phyloP scores from a whole-genome alignment of 345 rosid genomes.

The Salix viminalis region DNA sequence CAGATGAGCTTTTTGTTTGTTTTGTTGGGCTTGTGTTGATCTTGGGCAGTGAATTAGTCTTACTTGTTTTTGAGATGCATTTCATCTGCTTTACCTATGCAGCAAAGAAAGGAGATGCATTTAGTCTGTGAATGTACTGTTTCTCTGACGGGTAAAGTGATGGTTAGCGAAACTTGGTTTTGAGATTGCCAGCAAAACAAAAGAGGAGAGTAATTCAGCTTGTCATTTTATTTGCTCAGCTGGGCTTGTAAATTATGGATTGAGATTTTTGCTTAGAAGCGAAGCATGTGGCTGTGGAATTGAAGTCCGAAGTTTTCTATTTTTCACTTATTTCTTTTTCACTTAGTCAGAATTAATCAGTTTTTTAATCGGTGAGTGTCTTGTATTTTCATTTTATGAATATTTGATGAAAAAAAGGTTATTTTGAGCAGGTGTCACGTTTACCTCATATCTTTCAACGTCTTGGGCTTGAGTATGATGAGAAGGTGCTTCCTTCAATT shows the following conservation, averaged over 20 bases:
- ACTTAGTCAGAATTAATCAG: not conserved
- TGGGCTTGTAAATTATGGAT: not conserved
- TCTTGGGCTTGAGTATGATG: constrained; percentile 89
- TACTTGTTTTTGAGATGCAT: not conserved
- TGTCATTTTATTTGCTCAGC: not conserved
- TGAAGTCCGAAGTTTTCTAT: not conserved
- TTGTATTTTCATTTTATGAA: not conserved
- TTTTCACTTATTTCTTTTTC: not conserved
- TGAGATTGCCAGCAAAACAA: not conserved
- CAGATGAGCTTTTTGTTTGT: not conserved
- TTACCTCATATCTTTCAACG: constrained; percentile 76
- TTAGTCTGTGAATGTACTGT: not conserved
- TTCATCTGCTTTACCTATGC: not conserved
- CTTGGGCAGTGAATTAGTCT: too few relatives aligned
- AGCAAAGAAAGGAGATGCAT: not conserved
- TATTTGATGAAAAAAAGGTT: not conserved
- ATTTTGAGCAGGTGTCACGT: constrained; percentile 47
- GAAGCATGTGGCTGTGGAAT: not conserved
- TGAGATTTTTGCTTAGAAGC: not conserved
- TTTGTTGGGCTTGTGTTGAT: not conserved
- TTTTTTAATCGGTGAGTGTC: not conserved
- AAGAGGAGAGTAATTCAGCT: not conserved
- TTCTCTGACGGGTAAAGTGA: not conserved
- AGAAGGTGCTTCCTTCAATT: constrained; percentile 93
- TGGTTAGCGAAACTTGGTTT: not conserved